These are phyloP conservation scores for Cryptococcus sp. DNA, from an alignment of 1,284 basidiomycete genomes.

Conservation along the genomic window DNA sequence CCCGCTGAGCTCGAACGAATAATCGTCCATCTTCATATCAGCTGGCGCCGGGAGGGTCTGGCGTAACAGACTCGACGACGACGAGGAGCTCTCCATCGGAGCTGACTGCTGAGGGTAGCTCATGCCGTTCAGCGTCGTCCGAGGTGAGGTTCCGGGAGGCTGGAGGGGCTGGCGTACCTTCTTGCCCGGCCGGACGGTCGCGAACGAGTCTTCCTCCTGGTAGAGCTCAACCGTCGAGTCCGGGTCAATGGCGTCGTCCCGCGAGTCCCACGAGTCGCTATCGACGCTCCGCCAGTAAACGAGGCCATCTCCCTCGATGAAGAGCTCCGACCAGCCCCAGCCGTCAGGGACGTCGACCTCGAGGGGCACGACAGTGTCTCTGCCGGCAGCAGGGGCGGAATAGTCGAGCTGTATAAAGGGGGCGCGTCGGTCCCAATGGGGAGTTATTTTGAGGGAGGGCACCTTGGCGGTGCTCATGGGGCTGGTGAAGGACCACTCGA, in stretches of 20 bases:
- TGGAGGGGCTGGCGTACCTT: background rate
- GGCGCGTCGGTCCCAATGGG: constrained; percentile 19
- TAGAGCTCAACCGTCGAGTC: constrained; percentile 7
- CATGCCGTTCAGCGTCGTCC: background rate
- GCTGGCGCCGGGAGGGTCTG: constrained; percentile 24
- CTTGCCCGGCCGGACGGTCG: constrained; percentile 22
- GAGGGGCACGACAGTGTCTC: constrained; percentile 10
- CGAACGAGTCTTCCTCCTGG: constrained; percentile 30
- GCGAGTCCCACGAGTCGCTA: constrained; percentile 15
- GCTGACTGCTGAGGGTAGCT: background rate
- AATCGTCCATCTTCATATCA: constrained; percentile 34
- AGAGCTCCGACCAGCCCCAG: constrained; percentile 39
- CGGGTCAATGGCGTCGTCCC: constrained; percentile 2
- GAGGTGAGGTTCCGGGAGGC: constrained; percentile 7
- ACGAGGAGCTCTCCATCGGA: constrained; percentile 5
- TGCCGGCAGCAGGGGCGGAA: constrained; percentile 11
- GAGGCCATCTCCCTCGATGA: constrained; percentile 30
- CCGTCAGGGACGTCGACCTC: constrained; percentile 32
- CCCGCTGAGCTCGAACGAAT: constrained; percentile 37
- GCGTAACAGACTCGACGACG: constrained; percentile 27
- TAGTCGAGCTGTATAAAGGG: constrained; percentile 28
- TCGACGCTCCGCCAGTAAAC: constrained; percentile 31
- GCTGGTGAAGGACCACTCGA: constrained; percentile 37
- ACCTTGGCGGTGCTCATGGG: constrained; percentile 9
- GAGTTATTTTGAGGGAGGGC: constrained; percentile 25